Conservation (phyloP, 768 basidiomycete genomes). For the Coprinopsis sp. region DNA sequence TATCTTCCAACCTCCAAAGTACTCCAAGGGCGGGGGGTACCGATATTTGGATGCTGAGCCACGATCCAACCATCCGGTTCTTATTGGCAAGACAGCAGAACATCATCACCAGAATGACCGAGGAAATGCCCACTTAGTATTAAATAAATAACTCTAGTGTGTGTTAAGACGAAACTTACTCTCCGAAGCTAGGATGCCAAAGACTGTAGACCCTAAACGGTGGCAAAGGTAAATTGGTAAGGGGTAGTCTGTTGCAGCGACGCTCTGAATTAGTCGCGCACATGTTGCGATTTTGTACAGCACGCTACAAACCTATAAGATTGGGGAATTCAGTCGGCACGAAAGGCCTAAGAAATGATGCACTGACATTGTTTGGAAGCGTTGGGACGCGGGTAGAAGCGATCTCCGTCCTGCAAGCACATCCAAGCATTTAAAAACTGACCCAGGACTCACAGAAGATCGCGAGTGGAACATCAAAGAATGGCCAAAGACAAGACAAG, state of each 20-base stretch:
- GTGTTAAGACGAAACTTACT: no score
- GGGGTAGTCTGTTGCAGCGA: neutral
- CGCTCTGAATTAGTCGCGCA: neutral
- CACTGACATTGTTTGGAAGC: neutral
- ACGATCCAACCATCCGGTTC: neutral
- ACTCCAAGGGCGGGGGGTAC: neutral
- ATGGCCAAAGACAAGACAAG: neutral
- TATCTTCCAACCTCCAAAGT: neutral
- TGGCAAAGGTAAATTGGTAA: no score
- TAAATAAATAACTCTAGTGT: neutral
- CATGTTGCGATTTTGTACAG: slow-evolving; percentile 1
- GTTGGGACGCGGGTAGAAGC: neutral
- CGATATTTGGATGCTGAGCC: neutral
- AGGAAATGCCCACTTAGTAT: neutral
- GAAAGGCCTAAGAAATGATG: no score
- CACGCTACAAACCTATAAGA: neutral
- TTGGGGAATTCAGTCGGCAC: neutral
- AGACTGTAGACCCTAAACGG: neutral
- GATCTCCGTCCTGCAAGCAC: neutral
- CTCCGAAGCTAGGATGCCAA: neutral
- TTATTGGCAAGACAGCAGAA: neutral
- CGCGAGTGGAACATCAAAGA: neutral
- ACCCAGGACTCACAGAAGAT: neutral
- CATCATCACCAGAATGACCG: neutral
- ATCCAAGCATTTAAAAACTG: neutral